phyloP scores from a whole-genome alignment of 2,329 filamentous ascomycete genomes.

The Hirsutella minnesotensis region DNA sequence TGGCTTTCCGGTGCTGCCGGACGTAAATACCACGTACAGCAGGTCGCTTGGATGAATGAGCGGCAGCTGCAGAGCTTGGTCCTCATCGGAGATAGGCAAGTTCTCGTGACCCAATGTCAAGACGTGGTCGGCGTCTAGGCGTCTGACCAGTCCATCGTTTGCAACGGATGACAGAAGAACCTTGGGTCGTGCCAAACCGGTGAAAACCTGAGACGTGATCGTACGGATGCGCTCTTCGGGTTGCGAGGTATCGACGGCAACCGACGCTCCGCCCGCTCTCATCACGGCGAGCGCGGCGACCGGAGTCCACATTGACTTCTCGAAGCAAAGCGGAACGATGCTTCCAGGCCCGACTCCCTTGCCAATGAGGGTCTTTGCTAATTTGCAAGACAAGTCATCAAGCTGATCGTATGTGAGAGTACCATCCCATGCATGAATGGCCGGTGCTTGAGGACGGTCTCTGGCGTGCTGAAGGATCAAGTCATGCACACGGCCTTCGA shows the following conservation, averaged over 20 bases:
- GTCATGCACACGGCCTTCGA: neutral
- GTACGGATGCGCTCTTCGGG: constrained; percentile 6
- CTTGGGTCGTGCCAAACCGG: neutral
- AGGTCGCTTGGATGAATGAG: constrained; percentile 1
- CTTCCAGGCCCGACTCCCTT: constrained; percentile 8
- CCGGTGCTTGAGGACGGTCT: constrained; percentile 11
- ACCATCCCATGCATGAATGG: constrained; percentile 30
- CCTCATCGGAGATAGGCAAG: neutral
- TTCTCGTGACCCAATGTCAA: neutral
- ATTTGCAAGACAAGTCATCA: neutral
- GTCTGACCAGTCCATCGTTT: constrained; percentile 2
- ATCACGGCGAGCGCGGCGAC: constrained; percentile 8
- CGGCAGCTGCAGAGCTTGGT: neutral
- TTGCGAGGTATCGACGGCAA: constrained; percentile 6
- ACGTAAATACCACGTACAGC: constrained; percentile 14
- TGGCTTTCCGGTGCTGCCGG: constrained; percentile 13
- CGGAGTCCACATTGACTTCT: constrained; percentile 5
- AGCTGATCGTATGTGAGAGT: constrained; percentile 25
- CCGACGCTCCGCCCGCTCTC: constrained; percentile 7
- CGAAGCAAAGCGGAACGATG: constrained; percentile 3
- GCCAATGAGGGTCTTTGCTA: constrained; percentile 5
- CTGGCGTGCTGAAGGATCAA: neutral
- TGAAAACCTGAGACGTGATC: constrained; percentile 7
- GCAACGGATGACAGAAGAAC: constrained; percentile 7
- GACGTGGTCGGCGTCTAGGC: constrained; percentile 3